Conservation (phyloP, 495 filamentous ascomycete genomes). For the Trichoderma asperelloides region DNA sequence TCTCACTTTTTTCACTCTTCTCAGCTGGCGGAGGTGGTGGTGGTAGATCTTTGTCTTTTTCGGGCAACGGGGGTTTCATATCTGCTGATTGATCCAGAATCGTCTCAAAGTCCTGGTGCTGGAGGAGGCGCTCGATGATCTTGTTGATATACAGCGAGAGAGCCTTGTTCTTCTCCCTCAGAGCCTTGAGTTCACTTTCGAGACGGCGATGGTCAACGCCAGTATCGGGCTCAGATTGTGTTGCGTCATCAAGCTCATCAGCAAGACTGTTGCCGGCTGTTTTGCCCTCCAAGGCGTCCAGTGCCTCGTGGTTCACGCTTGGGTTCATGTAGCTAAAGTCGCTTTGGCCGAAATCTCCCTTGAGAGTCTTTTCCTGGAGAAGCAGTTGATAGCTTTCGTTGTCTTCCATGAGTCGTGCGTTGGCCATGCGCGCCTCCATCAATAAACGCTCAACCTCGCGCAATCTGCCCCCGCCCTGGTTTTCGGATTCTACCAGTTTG, state of each 20-base stretch:
- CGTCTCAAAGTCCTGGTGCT: constrained; percentile 88
- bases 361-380: constrained; percentile 84
- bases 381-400: constrained; percentile 96
- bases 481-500: constrained; percentile 89
- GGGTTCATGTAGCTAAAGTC: constrained; percentile 63
- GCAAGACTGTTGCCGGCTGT: constrained; percentile 59
- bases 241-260: constrained; percentile 69
- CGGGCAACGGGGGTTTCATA: constrained; percentile 35
- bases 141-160: constrained; percentile 95
- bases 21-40: constrained; percentile 57
- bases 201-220: constrained; percentile 53
- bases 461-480: constrained; percentile 73
- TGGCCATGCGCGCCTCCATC: constrained; percentile 84
- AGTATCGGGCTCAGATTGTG: constrained; percentile 45
- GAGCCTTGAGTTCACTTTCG: constrained; percentile 68
- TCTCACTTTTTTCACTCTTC: constrained; percentile 7
- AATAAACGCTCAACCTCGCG: constrained; percentile 82
- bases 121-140: constrained; percentile 88
- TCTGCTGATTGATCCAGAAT: constrained; percentile 74
- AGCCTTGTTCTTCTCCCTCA: constrained; percentile 94
- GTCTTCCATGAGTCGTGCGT: constrained; percentile 93
- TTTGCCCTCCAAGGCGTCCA: constrained; percentile 47
- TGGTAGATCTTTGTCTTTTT: constrained; percentile 78
- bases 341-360: constrained; percentile 81
- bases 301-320: constrained; percentile 44